Base-by-base conservation (phyloP, 2,329 filamentous ascomycete genomes). In the Xenoacremonium recifei region DNA sequence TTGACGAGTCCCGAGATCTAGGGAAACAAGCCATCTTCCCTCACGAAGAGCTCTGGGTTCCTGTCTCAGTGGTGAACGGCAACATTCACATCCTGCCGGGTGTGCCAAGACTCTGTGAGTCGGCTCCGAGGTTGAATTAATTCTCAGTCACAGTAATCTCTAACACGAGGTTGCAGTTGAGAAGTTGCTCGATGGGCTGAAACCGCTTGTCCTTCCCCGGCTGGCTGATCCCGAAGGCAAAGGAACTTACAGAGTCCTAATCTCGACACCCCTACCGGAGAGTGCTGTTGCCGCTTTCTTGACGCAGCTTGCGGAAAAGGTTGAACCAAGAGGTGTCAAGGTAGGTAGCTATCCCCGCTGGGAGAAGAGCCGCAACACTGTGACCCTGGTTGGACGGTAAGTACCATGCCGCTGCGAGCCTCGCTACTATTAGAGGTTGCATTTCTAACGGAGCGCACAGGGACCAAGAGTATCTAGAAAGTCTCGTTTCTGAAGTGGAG, bases 281-380 rank as follows among this genome's bases (percentile, higher is more conserved):
- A 96, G 90, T 65, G 79, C 78, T 15, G 82, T 96, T 21, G 92
- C 93, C 11, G 79, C 75, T 15, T 96, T 88, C 62, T 72, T 99
- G 58, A 92, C 89, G 1, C 78, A 88, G 51, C 70, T 97, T 48
- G 88, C 91, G 4, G 77, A 72, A 20, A 80, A 80, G 63, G 86
- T 91, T 17, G 85, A 82, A 62, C 71, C 81, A 1, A 82, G 79
- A 58, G 90, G 89, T 3, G 78, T 97, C 58, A 97, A 97, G 70
- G 89, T 97, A 13, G 93, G 93, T 35, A 95, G 89, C 66, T 97
- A 99, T 67, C 93, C 93, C 25, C 76, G 89, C 41, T 96, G 91
- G 90, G 89, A 87, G 5, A 92, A 89, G 74, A 81, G 82, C 58
- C 76, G 76, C 49, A 97, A 97, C 66, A 93, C 90, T 0, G 89